Base-by-base conservation (phyloP, 192 early-diverging fungal species). In the Podila verticillata region DNA sequence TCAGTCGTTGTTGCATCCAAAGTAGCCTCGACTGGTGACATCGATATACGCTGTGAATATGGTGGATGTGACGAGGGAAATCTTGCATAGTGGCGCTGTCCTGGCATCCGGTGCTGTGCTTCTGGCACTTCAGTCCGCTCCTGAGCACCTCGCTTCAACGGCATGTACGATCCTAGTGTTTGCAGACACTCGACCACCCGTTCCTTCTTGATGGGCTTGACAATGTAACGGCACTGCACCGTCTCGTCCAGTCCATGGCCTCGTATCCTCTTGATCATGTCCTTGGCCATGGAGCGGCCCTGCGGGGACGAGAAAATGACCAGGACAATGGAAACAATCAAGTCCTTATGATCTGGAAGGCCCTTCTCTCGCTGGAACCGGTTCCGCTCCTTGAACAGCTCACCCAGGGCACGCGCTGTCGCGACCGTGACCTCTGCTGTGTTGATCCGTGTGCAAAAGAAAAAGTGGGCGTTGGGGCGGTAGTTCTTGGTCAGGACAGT, bases 121-220 rank as follows among this genome's bases (percentile, higher is more conserved):
- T 4, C 39, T 4, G 39, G 39, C 0, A 22, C 20, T 13, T 63
- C 49, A 3, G 61, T 35, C 10, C 24, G 64, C 19, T 17, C 65
- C 10, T 2, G 60, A 19, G 61, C 17, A 2, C 58, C 74, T 66
- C 54, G 28, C 8, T 54, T 70, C 13, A 34, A 66, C 2, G 63
- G 63, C 20, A 34, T 63, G 48, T 78, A 64, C 10, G 75, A 66
- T 10, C 66, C 78, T 5, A 30, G 19, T 63, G 64, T 73, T 54
- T 68, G 70, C 29, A 82, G 29, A 64, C 79, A 82, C 26, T 82
- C 79, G 47, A 82, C 48, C 13, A 84, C 54, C 2, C 84, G 65
- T 5, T 78, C 80, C 8, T 65, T 22, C 51, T 71, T 78, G 24
- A 84, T 69, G 29, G 84, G 84, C n/a, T 84, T 84, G 22, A 79